Percentiles rank a stretch among this genome's conserved stretches.
Conservation (phyloP, 163 green algal species). For the Scenedesmus sp. region DNA sequence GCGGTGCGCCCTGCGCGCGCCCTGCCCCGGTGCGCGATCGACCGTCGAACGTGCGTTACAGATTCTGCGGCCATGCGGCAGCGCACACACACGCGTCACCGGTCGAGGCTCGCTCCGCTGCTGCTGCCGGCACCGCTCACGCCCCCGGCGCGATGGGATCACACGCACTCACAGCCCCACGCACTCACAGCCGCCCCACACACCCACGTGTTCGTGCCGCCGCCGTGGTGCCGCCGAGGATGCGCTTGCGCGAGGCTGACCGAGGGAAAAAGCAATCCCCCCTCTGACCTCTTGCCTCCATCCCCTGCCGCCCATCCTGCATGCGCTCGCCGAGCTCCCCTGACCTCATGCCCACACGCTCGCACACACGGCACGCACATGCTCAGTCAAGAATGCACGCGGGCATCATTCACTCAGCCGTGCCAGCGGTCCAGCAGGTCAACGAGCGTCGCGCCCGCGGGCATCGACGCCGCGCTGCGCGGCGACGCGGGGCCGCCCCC, state of each 20-base stretch:
- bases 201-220: too few species aligned
- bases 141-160: not conserved
- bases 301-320: not conserved
- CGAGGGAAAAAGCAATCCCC: not conserved
- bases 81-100: not conserved
- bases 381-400: too few species aligned
- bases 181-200: not conserved
- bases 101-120: not conserved
- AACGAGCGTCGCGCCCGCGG: conserved; percentile 18
- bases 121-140: not conserved
- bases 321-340: not conserved
- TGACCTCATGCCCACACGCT: not conserved
- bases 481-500: conserved; percentile 4
- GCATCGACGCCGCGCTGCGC: conserved; percentile 27
- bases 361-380: not conserved
- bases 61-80: too few species aligned
- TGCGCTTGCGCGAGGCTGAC: too few species aligned
- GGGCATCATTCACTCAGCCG: too few species aligned
- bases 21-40: too few species aligned
- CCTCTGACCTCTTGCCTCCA: not conserved
- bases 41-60: too few species aligned
- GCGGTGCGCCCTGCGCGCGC: too few species aligned
- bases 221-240: too few species aligned
- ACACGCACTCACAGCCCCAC: not conserved
- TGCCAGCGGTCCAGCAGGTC: conserved; percentile 32